Percentiles rank a stretch among this genome's conserved stretches.
phyloP scores from a whole-genome alignment of 345 rosid species.

The Rhizophora mangle region DNA sequence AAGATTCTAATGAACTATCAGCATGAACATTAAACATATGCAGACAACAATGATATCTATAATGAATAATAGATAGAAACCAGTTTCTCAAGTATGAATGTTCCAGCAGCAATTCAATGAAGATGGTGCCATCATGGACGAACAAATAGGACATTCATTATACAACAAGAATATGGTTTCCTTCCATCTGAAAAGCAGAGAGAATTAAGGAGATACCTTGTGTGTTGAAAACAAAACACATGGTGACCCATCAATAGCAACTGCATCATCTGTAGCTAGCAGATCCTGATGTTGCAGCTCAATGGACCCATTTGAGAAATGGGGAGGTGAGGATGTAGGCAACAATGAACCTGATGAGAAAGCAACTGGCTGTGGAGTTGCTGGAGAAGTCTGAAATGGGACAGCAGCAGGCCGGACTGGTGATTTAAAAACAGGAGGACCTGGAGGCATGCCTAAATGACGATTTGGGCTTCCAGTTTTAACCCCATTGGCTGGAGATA shows the following conservation, averaged over 20 bases:
- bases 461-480: slow-evolving; percentile 60
- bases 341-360: slow-evolving; percentile 68
- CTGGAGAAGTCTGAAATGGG: slow-evolving; percentile 84
- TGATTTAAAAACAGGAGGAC: slow-evolving; percentile 82
- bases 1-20: background rate
- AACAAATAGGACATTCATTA: background rate
- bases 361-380: slow-evolving; percentile 88
- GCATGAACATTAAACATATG: background rate
- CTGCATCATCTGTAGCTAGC: slow-evolving; percentile 49
- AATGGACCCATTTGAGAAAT: slow-evolving; percentile 60
- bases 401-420: slow-evolving; percentile 94
- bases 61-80: background rate
- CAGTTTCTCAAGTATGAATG: background rate
- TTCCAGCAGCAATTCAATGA: background rate
- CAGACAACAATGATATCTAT: background rate
- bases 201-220: slow-evolving; percentile 51
- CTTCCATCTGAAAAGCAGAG: background rate
- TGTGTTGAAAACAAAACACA: slow-evolving; percentile 72
- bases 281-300: slow-evolving; percentile 53
- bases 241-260: slow-evolving; percentile 43
- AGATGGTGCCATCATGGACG: background rate
- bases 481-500: slow-evolving; percentile 63
- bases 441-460: slow-evolving; percentile 89
- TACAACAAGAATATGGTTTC: background rate
- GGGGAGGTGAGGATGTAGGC: slow-evolving; percentile 79